These are phyloP conservation scores for Fusarium buxicola DNA, from an alignment of 2,329 filamentous ascomycete species.

Conservation along the genomic window DNA sequence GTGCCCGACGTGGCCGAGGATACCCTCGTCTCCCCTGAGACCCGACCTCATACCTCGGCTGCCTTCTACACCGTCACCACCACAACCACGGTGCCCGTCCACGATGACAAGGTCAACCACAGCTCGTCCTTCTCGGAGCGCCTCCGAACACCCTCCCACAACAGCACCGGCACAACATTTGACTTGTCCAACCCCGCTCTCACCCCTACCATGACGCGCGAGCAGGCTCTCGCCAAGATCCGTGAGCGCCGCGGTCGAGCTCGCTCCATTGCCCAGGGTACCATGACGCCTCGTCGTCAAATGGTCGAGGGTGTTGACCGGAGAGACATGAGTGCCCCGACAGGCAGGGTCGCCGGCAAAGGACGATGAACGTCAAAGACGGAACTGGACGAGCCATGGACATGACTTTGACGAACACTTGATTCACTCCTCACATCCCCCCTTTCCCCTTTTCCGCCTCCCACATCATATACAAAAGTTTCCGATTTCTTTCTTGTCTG, in stretches of 20 bases:
- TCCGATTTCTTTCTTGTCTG: constrained; percentile 17
- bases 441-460: constrained; percentile 5
- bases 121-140: constrained; percentile 59
- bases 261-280: constrained; percentile 73
- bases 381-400: constrained; percentile 25
- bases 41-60: constrained; percentile 60
- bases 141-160: constrained; percentile 58
- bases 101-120: constrained; percentile 55
- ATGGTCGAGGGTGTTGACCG: constrained; percentile 63
- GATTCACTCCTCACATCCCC: constrained; percentile 17
- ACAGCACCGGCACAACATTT: constrained; percentile 55
- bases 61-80: constrained; percentile 62
- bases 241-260: constrained; percentile 77
- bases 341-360: constrained; percentile 47
- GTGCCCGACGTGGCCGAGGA: constrained; percentile 41
- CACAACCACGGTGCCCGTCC: constrained; percentile 64
- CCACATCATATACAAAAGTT: constrained; percentile 20
- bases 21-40: constrained; percentile 39
- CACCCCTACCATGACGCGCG: constrained; percentile 75
- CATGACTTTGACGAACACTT: constrained; percentile 40
- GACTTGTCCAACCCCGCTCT: constrained; percentile 68
- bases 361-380: constrained; percentile 21
- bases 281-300: constrained; percentile 67
- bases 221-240: constrained; percentile 81
- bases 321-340: constrained; percentile 63